Conservation (phyloP, 2,329 filamentous ascomycete species). For the Xylaria sp. region DNA sequence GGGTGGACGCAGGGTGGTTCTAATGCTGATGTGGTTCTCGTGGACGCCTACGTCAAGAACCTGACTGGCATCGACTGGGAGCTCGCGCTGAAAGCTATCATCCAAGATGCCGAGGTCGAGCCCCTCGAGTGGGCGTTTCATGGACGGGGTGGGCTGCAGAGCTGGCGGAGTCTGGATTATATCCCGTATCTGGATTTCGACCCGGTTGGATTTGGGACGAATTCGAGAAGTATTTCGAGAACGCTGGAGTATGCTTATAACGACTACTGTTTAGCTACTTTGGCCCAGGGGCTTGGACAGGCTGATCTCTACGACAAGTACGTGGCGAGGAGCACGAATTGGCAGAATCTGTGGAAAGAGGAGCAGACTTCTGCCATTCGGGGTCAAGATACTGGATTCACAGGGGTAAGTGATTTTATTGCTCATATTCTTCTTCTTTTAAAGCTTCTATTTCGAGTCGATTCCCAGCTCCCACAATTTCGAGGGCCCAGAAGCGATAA, state of each 20-base stretch:
- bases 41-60: slow-evolving; percentile 72
- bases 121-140: slow-evolving; percentile 72
- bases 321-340: slow-evolving; percentile 64
- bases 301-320: slow-evolving; percentile 62
- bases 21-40: slow-evolving; percentile 72
- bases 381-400: slow-evolving; percentile 52
- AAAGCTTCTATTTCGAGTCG: background rate
- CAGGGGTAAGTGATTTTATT: slow-evolving; percentile 37
- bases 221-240: slow-evolving; percentile 73
- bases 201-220: slow-evolving; percentile 66
- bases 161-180: slow-evolving; percentile 73
- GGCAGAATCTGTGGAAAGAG: slow-evolving; percentile 69
- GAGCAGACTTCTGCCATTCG: slow-evolving; percentile 61
- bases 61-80: slow-evolving; percentile 69
- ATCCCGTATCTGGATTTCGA: slow-evolving; percentile 74
- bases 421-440: background rate
- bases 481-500: background rate
- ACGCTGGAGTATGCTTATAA: slow-evolving; percentile 76
- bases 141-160: slow-evolving; percentile 71
- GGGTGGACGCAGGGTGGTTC: slow-evolving; percentile 76
- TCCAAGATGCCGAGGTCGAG: slow-evolving; percentile 71
- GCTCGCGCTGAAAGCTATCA: slow-evolving; percentile 70
- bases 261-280: slow-evolving; percentile 65
- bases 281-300: slow-evolving; percentile 56
- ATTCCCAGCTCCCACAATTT: background rate